phyloP scores from a whole-genome alignment of 305 asterid genomes.

The Solanum hybrid region DNA sequence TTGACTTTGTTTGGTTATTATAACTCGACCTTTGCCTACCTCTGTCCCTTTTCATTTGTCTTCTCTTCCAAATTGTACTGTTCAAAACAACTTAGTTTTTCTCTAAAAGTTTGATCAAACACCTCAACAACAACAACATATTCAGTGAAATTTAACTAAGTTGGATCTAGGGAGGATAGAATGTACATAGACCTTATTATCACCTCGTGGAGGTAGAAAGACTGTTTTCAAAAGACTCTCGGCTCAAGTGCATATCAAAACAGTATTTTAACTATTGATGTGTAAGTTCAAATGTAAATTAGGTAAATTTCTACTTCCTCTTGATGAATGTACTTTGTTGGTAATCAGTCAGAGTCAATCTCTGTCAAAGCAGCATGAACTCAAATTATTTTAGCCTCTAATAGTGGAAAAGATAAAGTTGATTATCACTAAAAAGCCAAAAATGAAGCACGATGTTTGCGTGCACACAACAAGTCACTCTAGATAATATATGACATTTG shows the following conservation, averaged over 20 bases:
- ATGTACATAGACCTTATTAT: neutral
- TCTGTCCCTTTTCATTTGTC: constrained; percentile 2
- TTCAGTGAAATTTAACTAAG: neutral
- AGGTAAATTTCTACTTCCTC: neutral
- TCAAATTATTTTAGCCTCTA: neutral
- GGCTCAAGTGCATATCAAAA: neutral
- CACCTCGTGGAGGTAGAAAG: neutral
- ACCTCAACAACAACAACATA: neutral
- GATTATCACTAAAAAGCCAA: neutral
- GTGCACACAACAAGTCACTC: neutral
- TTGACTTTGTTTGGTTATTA: constrained; percentile 1
- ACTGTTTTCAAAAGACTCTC: neutral
- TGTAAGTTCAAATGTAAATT: neutral
- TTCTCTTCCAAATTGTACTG: neutral
- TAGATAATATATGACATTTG: neutral
- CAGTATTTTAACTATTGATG: neutral
- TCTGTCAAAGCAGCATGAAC: neutral
- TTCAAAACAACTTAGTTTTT: neutral
- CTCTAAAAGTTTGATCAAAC: neutral
- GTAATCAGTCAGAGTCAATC: neutral
- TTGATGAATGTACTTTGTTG: neutral
- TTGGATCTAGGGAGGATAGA: neutral
- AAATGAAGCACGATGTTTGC: neutral
- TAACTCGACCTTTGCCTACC: neutral
- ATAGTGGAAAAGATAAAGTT: neutral